These are phyloP conservation scores for Kuraishia ogatae DNA, from an alignment of 805 yeast genomes.

Conservation along the genomic window DNA sequence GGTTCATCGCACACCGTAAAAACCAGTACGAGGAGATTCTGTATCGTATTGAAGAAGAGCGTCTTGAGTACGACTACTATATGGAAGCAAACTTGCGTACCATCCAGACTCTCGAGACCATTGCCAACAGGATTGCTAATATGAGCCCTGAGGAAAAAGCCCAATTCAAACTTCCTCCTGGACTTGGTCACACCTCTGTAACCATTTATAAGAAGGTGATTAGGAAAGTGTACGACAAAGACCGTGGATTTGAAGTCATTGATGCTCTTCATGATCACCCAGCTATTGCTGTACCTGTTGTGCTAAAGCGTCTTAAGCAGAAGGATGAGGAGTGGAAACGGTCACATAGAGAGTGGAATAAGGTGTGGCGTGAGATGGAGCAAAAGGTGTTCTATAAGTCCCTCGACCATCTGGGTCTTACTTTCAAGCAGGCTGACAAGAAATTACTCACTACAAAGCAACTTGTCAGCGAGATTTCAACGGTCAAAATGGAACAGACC, in stretches of 20 bases:
- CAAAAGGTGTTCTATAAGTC: slow-evolving; percentile 91
- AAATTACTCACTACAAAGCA: slow-evolving; percentile 86
- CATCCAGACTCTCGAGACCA: slow-evolving; percentile 90
- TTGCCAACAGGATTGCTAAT: slow-evolving; percentile 86
- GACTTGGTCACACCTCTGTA: slow-evolving; percentile 83
- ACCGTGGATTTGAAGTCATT: slow-evolving; percentile 92
- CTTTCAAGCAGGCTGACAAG: slow-evolving; percentile 95
- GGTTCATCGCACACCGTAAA: slow-evolving; percentile 97
- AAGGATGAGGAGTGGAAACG: slow-evolving; percentile 99
- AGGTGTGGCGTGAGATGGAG: slow-evolving; percentile 97
- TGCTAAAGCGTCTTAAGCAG: slow-evolving; percentile 85
- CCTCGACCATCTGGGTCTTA: slow-evolving; percentile 88
- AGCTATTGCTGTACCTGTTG: slow-evolving; percentile 89
- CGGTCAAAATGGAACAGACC: slow-evolving; percentile 86
- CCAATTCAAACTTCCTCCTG: slow-evolving; percentile 79
- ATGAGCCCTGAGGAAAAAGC: slow-evolving; percentile 90
- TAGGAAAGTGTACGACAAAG: slow-evolving; percentile 86
- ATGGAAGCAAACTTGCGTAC: slow-evolving; percentile 94
- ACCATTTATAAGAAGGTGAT: slow-evolving; percentile 92
- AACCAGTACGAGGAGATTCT: slow-evolving; percentile 96
- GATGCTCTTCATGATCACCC: slow-evolving; percentile 95
- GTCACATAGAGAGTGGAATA: slow-evolving; percentile 97
- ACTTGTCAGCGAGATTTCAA: slow-evolving; percentile 82
- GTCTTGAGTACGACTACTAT: slow-evolving; percentile 93
- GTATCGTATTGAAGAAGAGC: slow-evolving; percentile 92